Percentiles rank a stretch among this genome's conserved stretches.
These are phyloP conservation scores for Suillus bovinus DNA, from an alignment of 768 basidiomycete species.

Conservation along the genomic window DNA sequence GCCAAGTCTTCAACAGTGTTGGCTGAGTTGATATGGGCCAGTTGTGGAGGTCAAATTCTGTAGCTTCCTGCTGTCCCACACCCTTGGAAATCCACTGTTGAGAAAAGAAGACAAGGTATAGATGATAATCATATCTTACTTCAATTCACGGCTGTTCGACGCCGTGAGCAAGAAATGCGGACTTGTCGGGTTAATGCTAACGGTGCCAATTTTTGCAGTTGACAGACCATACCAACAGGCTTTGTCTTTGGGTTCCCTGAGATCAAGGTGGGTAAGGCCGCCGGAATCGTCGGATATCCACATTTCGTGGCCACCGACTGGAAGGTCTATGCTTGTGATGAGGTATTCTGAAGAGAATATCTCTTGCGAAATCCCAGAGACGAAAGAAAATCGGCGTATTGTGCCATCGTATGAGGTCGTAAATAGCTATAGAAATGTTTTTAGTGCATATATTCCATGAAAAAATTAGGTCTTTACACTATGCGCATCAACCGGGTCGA, in stretches of 20 bases:
- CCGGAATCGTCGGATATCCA: slow-evolving; percentile 81
- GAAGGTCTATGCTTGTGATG: slow-evolving; percentile 70
- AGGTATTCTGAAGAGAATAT: slow-evolving; percentile 63
- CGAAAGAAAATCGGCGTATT: slow-evolving; percentile 70
- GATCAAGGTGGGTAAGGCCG: slow-evolving; percentile 73
- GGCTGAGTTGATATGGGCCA: slow-evolving; percentile 33
- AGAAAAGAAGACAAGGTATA: background rate
- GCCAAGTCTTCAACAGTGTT: slow-evolving; percentile 47
- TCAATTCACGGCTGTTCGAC: slow-evolving; percentile 71
- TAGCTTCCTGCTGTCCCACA: slow-evolving; percentile 81
- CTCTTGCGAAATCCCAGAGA: slow-evolving; percentile 69
- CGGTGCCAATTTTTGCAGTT: slow-evolving; percentile 72
- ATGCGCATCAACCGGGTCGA: slow-evolving; percentile 75
- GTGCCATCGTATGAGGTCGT: slow-evolving; percentile 85
- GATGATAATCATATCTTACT: slow-evolving; percentile 42
- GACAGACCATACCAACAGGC: slow-evolving; percentile 65
- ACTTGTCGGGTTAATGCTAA: slow-evolving; percentile 75
- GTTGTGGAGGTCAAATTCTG: slow-evolving; percentile 33
- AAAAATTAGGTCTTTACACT: slow-evolving; percentile 45
- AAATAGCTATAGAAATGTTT: slow-evolving; percentile 51
- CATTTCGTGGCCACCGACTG: slow-evolving; percentile 71
- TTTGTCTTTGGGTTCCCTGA: slow-evolving; percentile 59
- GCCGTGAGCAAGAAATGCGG: slow-evolving; percentile 71
- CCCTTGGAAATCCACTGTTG: slow-evolving; percentile 38
- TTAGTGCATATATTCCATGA: background rate